Percentiles rank a stretch among this genome's conserved stretches.
Conservation (phyloP, 768 basidiomycete genomes). For the Piloderma croceum region DNA sequence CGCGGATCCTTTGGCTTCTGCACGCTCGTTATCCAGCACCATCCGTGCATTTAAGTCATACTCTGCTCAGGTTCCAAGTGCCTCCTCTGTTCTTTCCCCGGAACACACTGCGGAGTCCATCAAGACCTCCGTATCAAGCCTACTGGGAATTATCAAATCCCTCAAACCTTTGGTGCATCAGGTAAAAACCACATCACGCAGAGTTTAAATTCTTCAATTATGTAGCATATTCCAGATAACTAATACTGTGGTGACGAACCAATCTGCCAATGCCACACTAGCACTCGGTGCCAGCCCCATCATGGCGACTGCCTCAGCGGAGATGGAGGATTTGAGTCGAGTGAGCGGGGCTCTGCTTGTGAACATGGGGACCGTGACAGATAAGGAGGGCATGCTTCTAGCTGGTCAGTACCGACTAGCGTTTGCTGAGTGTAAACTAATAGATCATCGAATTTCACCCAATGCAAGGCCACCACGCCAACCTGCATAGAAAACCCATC, state of each 20-base stretch:
- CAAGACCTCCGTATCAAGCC: constrained; percentile 35
- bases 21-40: constrained; percentile 32
- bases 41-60: constrained; percentile 38
- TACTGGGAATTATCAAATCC: constrained; percentile 49
- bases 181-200: constrained; percentile 28
- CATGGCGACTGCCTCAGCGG: constrained; percentile 81
- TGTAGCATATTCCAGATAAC: constrained; percentile 56
- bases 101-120: constrained; percentile 31
- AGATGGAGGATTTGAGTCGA: constrained; percentile 73
- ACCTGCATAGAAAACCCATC: constrained; percentile 64
- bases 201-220: background rate
- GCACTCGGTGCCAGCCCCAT: constrained; percentile 88
- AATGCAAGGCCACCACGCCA: constrained; percentile 47
- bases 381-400: constrained; percentile 66
- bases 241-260: constrained; percentile 81
- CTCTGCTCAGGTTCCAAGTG: constrained; percentile 16
- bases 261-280: constrained; percentile 86
- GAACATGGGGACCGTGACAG: constrained; percentile 77
- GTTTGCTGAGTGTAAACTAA: background rate
- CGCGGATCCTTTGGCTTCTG: constrained; percentile 48
- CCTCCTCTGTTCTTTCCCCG: constrained; percentile 3
- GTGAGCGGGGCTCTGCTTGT: constrained; percentile 68
- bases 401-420: constrained; percentile 42
- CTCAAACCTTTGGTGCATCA: constrained; percentile 77
- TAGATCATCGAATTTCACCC: background rate